Evolutionary conservation across 768 basidiomycete species (phyloP), one percentile per base, ranked within the genome.

Genomic region (Gloeopeniophorella convolvens): DNA sequence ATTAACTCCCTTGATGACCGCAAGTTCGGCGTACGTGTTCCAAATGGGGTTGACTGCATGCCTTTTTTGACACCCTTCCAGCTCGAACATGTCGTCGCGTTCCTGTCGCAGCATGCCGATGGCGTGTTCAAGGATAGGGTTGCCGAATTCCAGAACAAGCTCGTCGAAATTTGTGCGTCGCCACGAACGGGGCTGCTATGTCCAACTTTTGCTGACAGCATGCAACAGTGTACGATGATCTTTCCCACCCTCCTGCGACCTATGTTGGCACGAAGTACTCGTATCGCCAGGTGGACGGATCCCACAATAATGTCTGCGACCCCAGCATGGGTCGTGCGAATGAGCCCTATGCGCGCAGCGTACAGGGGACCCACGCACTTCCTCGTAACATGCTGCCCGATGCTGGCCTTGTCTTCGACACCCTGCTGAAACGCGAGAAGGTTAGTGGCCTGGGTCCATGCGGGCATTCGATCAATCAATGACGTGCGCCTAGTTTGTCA

Each of bases 321-420:
- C 89, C 89, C 2, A 71, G 81, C 51, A 64, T 93, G 68, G 91
- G 91, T 39, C 83, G 82, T 69, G 86, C 89, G 2, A 78, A 80
- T 5, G 80, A 75, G 11, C 83, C 89, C 0, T 92, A 92, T 62
- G 75, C 87, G n/a, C 79, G 89, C 20, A 89, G 84, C 39, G 90
- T 91, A 20, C 84, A 87, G 57, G 82, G 85, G 61, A 63, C 48
- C 1, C 74, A 83, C 52, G 76, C 85, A 2, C 68, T 88, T 3
- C 83, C 88, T 0, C 68, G 62, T 37, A 78, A 83, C 59, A 78
- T 81, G 50, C 70, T 91, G 24, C 89, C 89, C 0, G 89, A 92
- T 65, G 68, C 89, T 13, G 86, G 85, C 9, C 69, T 91, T 11
- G 66, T 93, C 23, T 94, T 89, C 42, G 90, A 92, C 65, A 79